Base-by-base conservation (phyloP, 768 basidiomycete genomes). In the Leccinum truebloodii region DNA sequence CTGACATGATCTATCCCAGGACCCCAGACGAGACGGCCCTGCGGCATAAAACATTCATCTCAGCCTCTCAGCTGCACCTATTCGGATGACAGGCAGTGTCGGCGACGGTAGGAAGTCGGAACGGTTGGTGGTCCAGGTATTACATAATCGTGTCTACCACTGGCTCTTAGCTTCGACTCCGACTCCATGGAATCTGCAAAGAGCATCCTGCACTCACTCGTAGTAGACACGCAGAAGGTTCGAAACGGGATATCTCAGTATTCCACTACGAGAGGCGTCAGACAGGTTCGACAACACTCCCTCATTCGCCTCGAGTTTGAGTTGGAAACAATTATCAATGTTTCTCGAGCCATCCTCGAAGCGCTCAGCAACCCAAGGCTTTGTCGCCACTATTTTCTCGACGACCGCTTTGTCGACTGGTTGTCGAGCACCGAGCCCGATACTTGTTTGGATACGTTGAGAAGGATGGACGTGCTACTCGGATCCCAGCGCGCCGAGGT, bases 101-200 rank as follows among this genome's bases (percentile, higher is more conserved):
- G 26, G 26, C 6, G 24, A 24, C 24, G 24, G 24, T 24, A 24
- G 24, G 24, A 24, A 24, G 24, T 26, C 3, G 26, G 26, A 28
- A 28, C 5, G 26, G 28, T 30, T 30, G 30, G 9, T 30, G 30
- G 28, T 34, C 22, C 22, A 22, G 22, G 26, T 26, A 37, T 37
- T 37, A 37, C 35, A 37, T 37, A 37, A 37, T 37, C 6, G 35
- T 6, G 6, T 37, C 12, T 16, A 6, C 35, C 35, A 37, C 24
- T 24, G 24, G 24, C 24, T 12, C 34, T 13, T 34, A 22, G 22
- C 22, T 22, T 24, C 35, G 28, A 28, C 13, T 4, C 3, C 24
- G 22, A 48, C 16, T 6, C n/a, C 7, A 61, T 62, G 54, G 49
- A 64, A 26, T 51, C 63, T 52, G 63, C 37, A 46, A 64, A 56